A percentile compares a stretch with the other conserved stretches of the same genome.
These are phyloP conservation scores for Chrysanthemum lavandulifolium DNA, from an alignment of 129 eudicot genomes.

Conservation along the genomic window DNA sequence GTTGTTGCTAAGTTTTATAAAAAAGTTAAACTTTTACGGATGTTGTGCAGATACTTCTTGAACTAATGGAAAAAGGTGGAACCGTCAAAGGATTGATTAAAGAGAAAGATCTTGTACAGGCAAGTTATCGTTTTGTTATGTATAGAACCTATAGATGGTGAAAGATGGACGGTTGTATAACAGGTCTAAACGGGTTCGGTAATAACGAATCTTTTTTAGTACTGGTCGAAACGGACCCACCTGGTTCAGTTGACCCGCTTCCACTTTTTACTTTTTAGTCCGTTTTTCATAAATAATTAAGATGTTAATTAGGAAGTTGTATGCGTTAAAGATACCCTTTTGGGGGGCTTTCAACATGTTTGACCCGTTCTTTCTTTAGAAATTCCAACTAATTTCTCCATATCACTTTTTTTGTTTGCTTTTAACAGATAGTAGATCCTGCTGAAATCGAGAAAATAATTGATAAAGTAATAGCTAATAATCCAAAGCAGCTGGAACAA, in stretches of 20 bases:
- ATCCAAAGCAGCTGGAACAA: conserved; percentile 88
- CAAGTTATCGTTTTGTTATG: conserved; percentile 31
- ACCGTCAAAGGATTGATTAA: conserved; percentile 87
- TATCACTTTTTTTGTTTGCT: background rate
- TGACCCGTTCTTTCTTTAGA: background rate
- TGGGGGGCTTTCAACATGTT: too few relatives aligned
- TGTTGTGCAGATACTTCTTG: conserved; percentile 74
- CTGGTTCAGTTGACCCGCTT: background rate
- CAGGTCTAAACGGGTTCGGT: background rate
- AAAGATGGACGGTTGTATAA: background rate
- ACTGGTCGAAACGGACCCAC: background rate
- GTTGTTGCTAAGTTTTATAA: background rate
- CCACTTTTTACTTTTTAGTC: conserved; percentile 4
- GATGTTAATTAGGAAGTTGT: background rate
- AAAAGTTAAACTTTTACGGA: background rate
- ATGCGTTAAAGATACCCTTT: too few relatives aligned
- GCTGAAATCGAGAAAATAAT: conserved; percentile 34
- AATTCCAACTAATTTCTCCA: background rate
- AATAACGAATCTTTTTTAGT: background rate
- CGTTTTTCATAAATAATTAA: background rate
- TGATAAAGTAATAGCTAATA: conserved; percentile 70
- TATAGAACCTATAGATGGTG: background rate
- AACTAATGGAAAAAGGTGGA: conserved; percentile 91
- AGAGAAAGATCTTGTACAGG: conserved; percentile 96
- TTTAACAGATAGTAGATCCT: conserved; percentile 55